Evolutionary conservation across 2,329 filamentous ascomycete genomes (phyloP), one percentile per base, ranked within the genome.

Genomic region (Cordyceps cicadae): DNA sequence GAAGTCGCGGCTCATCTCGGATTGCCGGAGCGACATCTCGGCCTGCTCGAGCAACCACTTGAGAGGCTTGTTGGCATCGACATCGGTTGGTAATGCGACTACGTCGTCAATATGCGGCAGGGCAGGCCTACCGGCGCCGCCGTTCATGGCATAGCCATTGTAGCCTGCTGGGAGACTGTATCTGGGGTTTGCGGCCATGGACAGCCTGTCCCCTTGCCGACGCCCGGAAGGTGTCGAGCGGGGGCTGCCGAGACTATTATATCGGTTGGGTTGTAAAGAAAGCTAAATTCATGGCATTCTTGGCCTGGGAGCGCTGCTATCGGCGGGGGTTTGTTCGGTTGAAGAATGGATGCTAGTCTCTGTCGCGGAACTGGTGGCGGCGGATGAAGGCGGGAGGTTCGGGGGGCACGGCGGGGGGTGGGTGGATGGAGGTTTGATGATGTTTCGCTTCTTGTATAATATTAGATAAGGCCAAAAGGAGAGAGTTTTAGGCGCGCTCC

Each of bases 1-100:
- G 73, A 89, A 87, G 63, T 83, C 82, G 62, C 86, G 78, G 61
- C 80, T 77, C 57, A 81, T 82, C 64, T 85, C 81, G 43, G 89
- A 87, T 66, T 83, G 80, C 63, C 79, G 79, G 62, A 86, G 76
- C 52, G 78, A 77, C 24, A 70, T 68, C 67, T 87, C 80, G 57
- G 79, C 83, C 48, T 74, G 70, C 50, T 80, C 77, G 15, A 87
- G 72, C 43, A 86, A 70, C 64, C 75, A 81, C 61, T 78, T 79
- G 63, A 84, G 75, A 17, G 81, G 81, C 62, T 78, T 77, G 62
- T 79, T 74, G 48, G 72, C 66, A 62, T 82, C 76, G 63, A 83
- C 70, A 41, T 82, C 77, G 61, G 76, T 73, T 17, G 72, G 71
- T 43, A 77, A 73, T 17, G 74, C 76, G 26, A 77, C 74, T 45